Percentiles rank a stretch among this genome's conserved stretches.
These are phyloP conservation scores for Trichophyton schoenleinii DNA, from an alignment of 2,329 filamentous ascomycete genomes.

Conservation along the genomic window DNA sequence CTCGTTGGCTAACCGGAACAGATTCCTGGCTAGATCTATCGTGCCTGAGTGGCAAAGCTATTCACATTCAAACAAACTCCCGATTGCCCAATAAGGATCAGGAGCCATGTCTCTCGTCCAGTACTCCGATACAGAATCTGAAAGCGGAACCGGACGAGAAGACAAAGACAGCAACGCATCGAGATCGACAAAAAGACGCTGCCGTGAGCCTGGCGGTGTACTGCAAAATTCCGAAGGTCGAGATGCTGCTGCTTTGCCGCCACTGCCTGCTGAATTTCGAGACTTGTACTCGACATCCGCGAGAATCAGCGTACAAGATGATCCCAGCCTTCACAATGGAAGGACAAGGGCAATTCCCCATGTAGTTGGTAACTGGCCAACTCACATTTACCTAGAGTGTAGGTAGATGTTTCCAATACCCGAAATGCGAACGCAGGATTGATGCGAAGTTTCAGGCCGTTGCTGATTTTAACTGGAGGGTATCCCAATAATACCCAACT, in stretches of 20 bases:
- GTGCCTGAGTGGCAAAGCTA: not conserved
- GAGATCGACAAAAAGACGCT: slow-evolving; percentile 18
- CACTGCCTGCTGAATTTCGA: slow-evolving; percentile 68
- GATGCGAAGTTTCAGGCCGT: not conserved
- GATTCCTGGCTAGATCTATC: too few species aligned
- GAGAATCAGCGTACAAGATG: slow-evolving; percentile 64
- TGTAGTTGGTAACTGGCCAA: slow-evolving; percentile 80
- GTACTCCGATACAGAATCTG: slow-evolving; percentile 20
- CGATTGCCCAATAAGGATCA: too few species aligned
- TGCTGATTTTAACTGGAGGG: slow-evolving; percentile 23
- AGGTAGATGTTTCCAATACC: slow-evolving; percentile 26
- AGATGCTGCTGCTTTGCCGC: slow-evolving; percentile 42
- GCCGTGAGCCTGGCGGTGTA: slow-evolving; percentile 7
- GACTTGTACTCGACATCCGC: slow-evolving; percentile 79
- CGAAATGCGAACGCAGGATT: not conserved
- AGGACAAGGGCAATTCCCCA: slow-evolving; percentile 73
- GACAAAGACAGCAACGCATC: slow-evolving; percentile 10
- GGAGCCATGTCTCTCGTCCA: slow-evolving; percentile 1
- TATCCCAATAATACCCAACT: slow-evolving; percentile 29
- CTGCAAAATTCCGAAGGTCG: not conserved
- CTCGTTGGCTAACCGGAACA: too few species aligned
- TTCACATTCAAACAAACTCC: not conserved
- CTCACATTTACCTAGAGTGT: slow-evolving; percentile 90
- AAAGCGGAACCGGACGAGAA: slow-evolving; percentile 11
- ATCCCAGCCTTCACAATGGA: slow-evolving; percentile 74